Conservation (phyloP, 2,329 filamentous ascomycete genomes). For the Xylogone sp. region DNA sequence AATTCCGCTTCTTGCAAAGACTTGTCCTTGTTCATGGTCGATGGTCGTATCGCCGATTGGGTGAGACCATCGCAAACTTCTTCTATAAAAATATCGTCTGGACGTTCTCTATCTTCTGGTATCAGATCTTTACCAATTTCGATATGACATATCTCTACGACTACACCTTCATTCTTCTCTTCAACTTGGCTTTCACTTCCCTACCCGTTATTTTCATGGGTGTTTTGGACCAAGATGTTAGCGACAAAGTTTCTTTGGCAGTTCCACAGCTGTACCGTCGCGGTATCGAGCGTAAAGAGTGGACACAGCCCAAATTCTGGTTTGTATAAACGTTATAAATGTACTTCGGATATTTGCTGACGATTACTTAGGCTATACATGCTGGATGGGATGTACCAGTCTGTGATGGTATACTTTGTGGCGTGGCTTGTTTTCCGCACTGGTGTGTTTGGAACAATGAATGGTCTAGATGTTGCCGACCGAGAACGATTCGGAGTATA, state of each 20-base stretch:
- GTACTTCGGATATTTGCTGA: constrained; percentile 25
- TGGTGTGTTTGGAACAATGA: constrained; percentile 65
- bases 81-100: constrained; percentile 99
- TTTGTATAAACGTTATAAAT: constrained; percentile 41
- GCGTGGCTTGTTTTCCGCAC: constrained; percentile 75
- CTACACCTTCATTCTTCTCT: constrained; percentile 94
- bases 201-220: constrained; percentile 93
- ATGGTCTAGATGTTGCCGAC: constrained; percentile 73
- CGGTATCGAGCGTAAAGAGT: constrained; percentile 93
- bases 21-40: constrained; percentile 86
- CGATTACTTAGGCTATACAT: constrained; percentile 71
- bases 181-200: constrained; percentile 96
- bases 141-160: constrained; percentile 97
- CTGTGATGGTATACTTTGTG: constrained; percentile 88
- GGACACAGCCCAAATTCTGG: constrained; percentile 97
- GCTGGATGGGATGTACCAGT: constrained; percentile 92
- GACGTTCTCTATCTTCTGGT: constrained; percentile 97
- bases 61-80: constrained; percentile 95
- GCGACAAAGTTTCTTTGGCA: constrained; percentile 86
- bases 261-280: constrained; percentile 94
- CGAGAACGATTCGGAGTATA: constrained; percentile 82
- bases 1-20: constrained; percentile 84
- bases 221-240: constrained; percentile 94
- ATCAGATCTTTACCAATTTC: constrained; percentile 90
- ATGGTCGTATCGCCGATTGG: constrained; percentile 93